Evolutionary conservation across 768 basidiomycete species (phyloP).

Genomic region (Calvatia gigantea): DNA sequence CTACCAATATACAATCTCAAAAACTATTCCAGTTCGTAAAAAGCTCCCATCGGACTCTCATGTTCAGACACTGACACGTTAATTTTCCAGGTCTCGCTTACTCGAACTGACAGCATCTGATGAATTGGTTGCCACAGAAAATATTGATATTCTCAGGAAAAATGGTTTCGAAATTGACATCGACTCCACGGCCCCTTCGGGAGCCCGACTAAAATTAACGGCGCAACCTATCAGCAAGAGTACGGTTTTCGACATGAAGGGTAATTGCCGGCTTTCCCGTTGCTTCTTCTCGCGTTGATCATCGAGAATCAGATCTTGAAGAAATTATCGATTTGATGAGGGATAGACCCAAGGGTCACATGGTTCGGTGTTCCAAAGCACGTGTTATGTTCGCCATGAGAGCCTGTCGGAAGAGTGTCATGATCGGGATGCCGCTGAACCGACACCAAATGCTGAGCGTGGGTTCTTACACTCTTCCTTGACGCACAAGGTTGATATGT

Average conservation of each 20-base stretch:
- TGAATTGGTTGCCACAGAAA: slow-evolving; percentile 84
- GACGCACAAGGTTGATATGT: slow-evolving; percentile 1
- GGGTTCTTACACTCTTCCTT: slow-evolving; percentile 21
- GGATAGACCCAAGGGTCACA: slow-evolving; percentile 71
- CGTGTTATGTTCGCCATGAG: slow-evolving; percentile 95
- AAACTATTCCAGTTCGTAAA: slow-evolving; percentile 68
- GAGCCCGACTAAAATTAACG: slow-evolving; percentile 54
- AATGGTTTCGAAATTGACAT: slow-evolving; percentile 89
- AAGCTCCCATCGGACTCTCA: background rate
- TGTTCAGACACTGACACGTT: background rate
- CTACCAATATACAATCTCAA: slow-evolving; percentile 88
- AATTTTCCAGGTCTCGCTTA: slow-evolving; percentile 58
- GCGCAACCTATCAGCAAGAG: slow-evolving; percentile 92
- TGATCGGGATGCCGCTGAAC: slow-evolving; percentile 88
- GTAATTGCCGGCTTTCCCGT: slow-evolving; percentile 34
- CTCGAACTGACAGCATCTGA: slow-evolving; percentile 88
- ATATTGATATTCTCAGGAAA: slow-evolving; percentile 71
- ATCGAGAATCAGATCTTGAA: slow-evolving; percentile 66
- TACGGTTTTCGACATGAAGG: slow-evolving; percentile 86
- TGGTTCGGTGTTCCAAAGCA: slow-evolving; percentile 91
- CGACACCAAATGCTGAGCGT: slow-evolving; percentile 74
- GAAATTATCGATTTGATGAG: slow-evolving; percentile 86
- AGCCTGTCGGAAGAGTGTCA: slow-evolving; percentile 94
- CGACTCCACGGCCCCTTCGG: slow-evolving; percentile 36
- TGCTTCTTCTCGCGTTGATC: background rate